These are phyloP conservation scores for Neofusicoccum umdonicola DNA, from an alignment of 2,329 filamentous ascomycete species.

Conservation along the genomic window DNA sequence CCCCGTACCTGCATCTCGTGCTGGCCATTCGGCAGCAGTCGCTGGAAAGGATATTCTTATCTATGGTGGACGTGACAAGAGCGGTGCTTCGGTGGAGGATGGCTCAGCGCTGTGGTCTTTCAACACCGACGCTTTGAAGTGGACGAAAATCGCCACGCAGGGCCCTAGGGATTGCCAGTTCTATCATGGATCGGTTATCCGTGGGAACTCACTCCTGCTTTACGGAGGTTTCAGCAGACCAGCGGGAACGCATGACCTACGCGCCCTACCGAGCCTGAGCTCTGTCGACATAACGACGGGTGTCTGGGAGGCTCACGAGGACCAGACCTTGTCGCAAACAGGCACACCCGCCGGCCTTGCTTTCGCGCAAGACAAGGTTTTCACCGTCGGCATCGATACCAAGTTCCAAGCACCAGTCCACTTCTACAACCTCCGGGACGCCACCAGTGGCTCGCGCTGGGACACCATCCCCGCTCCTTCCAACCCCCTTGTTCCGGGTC, in stretches of 20 bases:
- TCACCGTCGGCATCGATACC: conserved; percentile 38
- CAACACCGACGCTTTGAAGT: conserved; percentile 30
- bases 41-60: conserved; percentile 40
- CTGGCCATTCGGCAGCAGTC: conserved; percentile 40
- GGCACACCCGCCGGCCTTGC: conserved; percentile 35
- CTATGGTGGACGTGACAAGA: conserved; percentile 39
- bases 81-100: conserved; percentile 32
- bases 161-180: conserved; percentile 19
- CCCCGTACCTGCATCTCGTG: conserved; percentile 34
- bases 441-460: conserved; percentile 32
- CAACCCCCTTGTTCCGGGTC: conserved; percentile 44
- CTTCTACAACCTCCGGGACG: conserved; percentile 24
- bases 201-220: conserved; percentile 24
- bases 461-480: conserved; percentile 42
- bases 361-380: conserved; percentile 37
- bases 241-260: conserved; percentile 20
- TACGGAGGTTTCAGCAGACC: conserved; percentile 28
- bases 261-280: conserved; percentile 14
- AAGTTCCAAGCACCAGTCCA: conserved; percentile 27
- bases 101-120: conserved; percentile 42
- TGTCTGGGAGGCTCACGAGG: conserved; percentile 28
- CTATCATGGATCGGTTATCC: conserved; percentile 23
- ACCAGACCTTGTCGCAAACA: conserved; percentile 26
- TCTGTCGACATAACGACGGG: conserved; percentile 22
- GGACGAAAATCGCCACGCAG: conserved; percentile 23